These are phyloP conservation scores for Piromyces finnis DNA, from an alignment of 192 early-diverging fungal species.

Conservation along the genomic window DNA sequence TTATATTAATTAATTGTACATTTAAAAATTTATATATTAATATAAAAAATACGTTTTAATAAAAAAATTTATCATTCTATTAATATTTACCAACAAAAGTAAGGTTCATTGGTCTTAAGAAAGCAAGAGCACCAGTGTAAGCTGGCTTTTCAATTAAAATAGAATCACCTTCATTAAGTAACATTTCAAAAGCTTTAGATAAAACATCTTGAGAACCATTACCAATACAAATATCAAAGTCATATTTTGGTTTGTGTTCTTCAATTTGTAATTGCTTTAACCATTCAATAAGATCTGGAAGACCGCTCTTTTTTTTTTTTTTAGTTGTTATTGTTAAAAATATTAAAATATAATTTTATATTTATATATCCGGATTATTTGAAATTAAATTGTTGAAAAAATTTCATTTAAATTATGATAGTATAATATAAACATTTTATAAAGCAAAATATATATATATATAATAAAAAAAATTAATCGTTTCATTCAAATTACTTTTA, in stretches of 20 bases:
- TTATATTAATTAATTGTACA: too few species aligned
- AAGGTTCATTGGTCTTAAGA: background rate
- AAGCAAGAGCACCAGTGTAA: background rate
- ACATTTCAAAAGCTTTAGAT: constrained; percentile 10
- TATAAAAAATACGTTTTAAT: too few species aligned
- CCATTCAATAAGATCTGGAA: constrained; percentile 21
- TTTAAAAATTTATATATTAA: too few species aligned
- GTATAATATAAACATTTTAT: too few species aligned
- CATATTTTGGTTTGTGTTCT: constrained; percentile 18
- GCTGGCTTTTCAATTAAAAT: background rate
- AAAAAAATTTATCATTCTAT: too few species aligned
- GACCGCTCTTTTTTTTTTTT: constrained; percentile 10
- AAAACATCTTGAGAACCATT: constrained; percentile 33
- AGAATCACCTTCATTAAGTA: background rate
- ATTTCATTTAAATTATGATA: too few species aligned
- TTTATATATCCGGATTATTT: too few species aligned
- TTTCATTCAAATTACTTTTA: too few species aligned
- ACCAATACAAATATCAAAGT: constrained; percentile 27
- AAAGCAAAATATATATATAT: background rate
- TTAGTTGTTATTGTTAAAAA: background rate
- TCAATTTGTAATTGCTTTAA: constrained; percentile 18
- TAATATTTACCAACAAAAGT: background rate
- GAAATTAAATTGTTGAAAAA: too few species aligned
- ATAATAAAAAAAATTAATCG: too few species aligned
- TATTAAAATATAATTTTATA: too few species aligned